Conservation (phyloP, 805 yeast species). For the Candida dajiaensis region DNA sequence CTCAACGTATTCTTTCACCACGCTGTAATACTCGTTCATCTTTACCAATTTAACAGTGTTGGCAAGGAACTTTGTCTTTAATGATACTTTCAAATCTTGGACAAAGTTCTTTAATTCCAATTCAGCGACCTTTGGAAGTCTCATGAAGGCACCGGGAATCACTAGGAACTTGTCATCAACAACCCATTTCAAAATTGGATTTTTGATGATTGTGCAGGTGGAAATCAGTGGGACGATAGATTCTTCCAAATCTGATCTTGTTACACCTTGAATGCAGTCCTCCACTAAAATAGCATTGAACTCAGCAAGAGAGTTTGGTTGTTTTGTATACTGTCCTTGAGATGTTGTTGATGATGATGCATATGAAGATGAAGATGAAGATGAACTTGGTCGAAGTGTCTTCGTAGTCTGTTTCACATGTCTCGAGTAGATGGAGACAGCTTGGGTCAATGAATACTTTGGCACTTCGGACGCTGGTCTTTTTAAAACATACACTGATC, state of each 20-base stretch:
- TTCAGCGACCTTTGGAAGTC: slow-evolving; percentile 34
- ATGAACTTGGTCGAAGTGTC: slow-evolving; percentile 15
- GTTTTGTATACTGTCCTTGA: neutral
- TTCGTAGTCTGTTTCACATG: slow-evolving; percentile 24
- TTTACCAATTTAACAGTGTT: slow-evolving; percentile 42
- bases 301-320: slow-evolving; percentile 19
- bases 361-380: neutral
- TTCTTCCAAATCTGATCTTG: slow-evolving; percentile 25
- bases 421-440: slow-evolving; percentile 26
- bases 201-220: slow-evolving; percentile 9
- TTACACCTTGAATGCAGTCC: slow-evolving; percentile 49
- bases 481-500: slow-evolving; percentile 60
- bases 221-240: slow-evolving; percentile 14
- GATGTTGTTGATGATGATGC: neutral
- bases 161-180: slow-evolving; percentile 38
- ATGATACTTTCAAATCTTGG: slow-evolving; percentile 27
- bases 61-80: slow-evolving; percentile 40
- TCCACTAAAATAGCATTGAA: slow-evolving; percentile 50
- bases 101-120: slow-evolving; percentile 36
- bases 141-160: slow-evolving; percentile 21
- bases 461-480: slow-evolving; percentile 33
- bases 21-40: slow-evolving; percentile 27
- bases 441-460: slow-evolving; percentile 38
- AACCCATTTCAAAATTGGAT: slow-evolving; percentile 34
- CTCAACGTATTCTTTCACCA: neutral